Percentiles rank a stretch among this genome's conserved stretches.
These are phyloP conservation scores for Lactarius vividus DNA, from an alignment of 768 basidiomycete genomes.

Conservation along the genomic window DNA sequence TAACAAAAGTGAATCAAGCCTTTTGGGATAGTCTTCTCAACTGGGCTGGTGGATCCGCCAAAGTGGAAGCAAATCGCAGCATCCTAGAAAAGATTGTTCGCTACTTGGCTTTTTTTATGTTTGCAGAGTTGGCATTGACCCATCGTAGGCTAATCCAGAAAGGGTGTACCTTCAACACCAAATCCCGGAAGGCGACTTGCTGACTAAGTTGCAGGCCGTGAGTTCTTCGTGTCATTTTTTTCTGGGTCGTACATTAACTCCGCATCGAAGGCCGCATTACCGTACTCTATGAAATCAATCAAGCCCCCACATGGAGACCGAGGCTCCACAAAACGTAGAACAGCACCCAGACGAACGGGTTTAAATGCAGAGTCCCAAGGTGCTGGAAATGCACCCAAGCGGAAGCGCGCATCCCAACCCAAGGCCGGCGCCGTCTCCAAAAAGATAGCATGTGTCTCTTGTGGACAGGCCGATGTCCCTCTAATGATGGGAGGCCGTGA, in stretches of 20 bases:
- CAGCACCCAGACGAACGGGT: slow-evolving; percentile 35
- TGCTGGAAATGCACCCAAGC: slow-evolving; percentile 38
- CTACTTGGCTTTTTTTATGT: background rate
- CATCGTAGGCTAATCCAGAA: slow-evolving; percentile 40
- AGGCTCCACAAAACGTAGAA: slow-evolving; percentile 38
- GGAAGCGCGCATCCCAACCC: slow-evolving; percentile 39
- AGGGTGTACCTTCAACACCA: slow-evolving; percentile 56
- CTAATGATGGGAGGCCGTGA: slow-evolving; percentile 73
- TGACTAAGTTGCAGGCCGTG: slow-evolving; percentile 61
- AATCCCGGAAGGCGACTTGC: slow-evolving; percentile 52
- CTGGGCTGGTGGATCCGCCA: slow-evolving; percentile 61
- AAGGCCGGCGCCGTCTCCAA: slow-evolving; percentile 39
- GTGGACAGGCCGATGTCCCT: slow-evolving; percentile 67
- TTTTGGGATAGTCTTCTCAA: slow-evolving; percentile 58
- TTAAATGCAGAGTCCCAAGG: slow-evolving; percentile 7
- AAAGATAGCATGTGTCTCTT: slow-evolving; percentile 54
- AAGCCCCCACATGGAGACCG: slow-evolving; percentile 47
- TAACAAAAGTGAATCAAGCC: slow-evolving; percentile 46
- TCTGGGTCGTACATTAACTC: background rate
- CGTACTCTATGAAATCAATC: slow-evolving; percentile 55
- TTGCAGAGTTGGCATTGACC: background rate
- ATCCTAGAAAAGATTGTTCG: slow-evolving; percentile 49
- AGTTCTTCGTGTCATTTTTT: slow-evolving; percentile 26
- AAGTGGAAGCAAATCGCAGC: slow-evolving; percentile 47
- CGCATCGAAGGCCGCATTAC: slow-evolving; percentile 40